Evolutionary conservation across 2,329 filamentous ascomycete genomes (phyloP).

Genomic region (Neofusicoccum sp.): DNA sequence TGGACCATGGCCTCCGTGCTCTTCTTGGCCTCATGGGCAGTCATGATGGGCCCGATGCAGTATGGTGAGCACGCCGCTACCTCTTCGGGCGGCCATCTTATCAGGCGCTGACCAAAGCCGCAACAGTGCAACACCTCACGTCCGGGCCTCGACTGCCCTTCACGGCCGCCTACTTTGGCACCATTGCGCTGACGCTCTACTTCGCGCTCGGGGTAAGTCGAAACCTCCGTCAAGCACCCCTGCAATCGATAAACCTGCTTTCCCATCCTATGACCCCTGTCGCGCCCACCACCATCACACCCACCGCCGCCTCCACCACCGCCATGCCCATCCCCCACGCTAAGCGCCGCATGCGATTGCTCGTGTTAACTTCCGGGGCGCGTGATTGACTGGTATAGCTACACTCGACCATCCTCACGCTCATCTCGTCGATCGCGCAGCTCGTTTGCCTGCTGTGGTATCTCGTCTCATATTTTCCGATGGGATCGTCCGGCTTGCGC

Average conservation of each 20-base stretch:
- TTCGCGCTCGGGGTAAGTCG: constrained; percentile 85
- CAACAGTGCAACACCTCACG: constrained; percentile 68
- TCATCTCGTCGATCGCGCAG: constrained; percentile 81
- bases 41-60: constrained; percentile 84
- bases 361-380: constrained; percentile 35
- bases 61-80: constrained; percentile 54
- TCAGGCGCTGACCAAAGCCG: constrained; percentile 8
- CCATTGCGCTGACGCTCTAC: constrained; percentile 84
- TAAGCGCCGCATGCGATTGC: constrained; percentile 29
- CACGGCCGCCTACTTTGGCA: constrained; percentile 91
- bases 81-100: constrained; percentile 23
- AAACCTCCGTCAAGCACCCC: constrained; percentile 1
- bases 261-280: constrained; percentile 13
- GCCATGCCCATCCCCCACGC: constrained; percentile 26
- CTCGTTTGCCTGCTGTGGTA: constrained; percentile 86
- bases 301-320: constrained; percentile 24
- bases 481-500: constrained; percentile 86
- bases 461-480: constrained; percentile 94
- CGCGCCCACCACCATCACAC: constrained; percentile 24
- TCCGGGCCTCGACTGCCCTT: constrained; percentile 86
- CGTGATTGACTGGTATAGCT: constrained; percentile 58
- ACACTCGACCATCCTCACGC: constrained; percentile 77
- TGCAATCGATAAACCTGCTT: constrained; percentile 20
- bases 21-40: constrained; percentile 89
- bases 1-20: constrained; percentile 92